Conservation (phyloP, 768 basidiomycete species). For the Scleroderma citrinum region DNA sequence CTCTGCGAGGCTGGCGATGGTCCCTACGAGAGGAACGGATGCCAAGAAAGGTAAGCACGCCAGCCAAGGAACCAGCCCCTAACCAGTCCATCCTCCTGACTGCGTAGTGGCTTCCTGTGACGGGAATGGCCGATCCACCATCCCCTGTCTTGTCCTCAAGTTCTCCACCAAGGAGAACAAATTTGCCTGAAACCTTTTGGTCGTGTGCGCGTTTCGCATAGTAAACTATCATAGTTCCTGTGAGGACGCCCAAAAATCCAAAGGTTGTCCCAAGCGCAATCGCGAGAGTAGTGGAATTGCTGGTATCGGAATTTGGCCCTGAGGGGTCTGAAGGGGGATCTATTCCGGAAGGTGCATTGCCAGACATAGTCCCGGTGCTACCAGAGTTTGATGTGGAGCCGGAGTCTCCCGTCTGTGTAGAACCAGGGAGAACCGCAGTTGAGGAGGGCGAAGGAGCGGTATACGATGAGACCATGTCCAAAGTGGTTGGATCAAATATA, state of each 20-base stretch:
- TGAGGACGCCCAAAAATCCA: constrained; percentile 52
- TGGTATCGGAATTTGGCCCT: constrained; percentile 13
- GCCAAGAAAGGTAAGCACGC: constrained; percentile 19
- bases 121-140: constrained; percentile 6
- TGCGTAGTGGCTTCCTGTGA: constrained; percentile 3
- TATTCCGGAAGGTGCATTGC: constrained; percentile 6
- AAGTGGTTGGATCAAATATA: constrained; percentile 40
- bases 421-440: constrained; percentile 25
- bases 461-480: constrained; percentile 37
- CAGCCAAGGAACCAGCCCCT: constrained; percentile 6
- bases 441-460: constrained; percentile 30
- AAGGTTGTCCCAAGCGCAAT: constrained; percentile 61
- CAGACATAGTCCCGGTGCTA: constrained; percentile 4
- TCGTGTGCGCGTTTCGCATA: constrained; percentile 35
- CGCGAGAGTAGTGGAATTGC: constrained; percentile 29
- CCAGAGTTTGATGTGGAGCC: constrained; percentile 4
- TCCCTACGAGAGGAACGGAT: constrained; percentile 10
- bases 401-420: constrained; percentile 27
- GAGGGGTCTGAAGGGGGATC: constrained; percentile 9
- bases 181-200: constrained; percentile 4
- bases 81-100: not conserved
- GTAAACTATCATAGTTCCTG: constrained; percentile 36
- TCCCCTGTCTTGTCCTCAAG: constrained; percentile 10
- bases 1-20: constrained; percentile 37
- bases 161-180: constrained; percentile 16